These are phyloP conservation scores for Exserohilum rostratum DNA, from an alignment of 2,329 filamentous ascomycete genomes.

Conservation along the genomic window DNA sequence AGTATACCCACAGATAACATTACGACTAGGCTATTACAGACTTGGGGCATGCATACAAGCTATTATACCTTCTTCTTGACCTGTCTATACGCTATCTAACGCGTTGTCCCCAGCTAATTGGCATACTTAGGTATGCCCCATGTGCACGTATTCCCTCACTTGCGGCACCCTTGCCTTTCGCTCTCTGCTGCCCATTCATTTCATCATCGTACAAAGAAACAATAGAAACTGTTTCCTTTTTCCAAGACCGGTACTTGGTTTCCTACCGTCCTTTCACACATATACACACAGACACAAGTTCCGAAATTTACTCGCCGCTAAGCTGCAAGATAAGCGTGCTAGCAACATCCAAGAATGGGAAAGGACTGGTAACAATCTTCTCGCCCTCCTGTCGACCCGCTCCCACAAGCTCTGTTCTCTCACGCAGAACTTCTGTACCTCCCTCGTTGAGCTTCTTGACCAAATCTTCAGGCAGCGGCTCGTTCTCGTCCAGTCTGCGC, in stretches of 20 bases:
- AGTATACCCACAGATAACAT: too few species aligned
- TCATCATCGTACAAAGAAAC: too few species aligned
- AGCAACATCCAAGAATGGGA: conserved; percentile 93
- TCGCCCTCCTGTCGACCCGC: conserved; percentile 69
- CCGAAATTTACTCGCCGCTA: conserved; percentile 38
- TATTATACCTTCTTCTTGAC: background rate
- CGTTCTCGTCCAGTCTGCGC: conserved; percentile 41
- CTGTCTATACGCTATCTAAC: too few species aligned
- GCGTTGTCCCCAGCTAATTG: too few species aligned
- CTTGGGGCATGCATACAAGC: background rate
- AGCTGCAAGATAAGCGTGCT: conserved; percentile 91
- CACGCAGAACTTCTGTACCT: conserved; percentile 45
- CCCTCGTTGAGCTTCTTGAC: conserved; percentile 37
- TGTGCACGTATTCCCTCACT: too few species aligned
- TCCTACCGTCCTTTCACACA: background rate
- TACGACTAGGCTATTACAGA: too few species aligned
- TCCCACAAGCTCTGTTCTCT: conserved; percentile 51
- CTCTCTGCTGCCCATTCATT: too few species aligned
- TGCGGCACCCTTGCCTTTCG: too few species aligned
- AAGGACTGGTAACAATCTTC: conserved; percentile 93
- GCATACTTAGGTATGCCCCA: too few species aligned
- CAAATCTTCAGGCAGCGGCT: conserved; percentile 39
- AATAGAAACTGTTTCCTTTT: too few species aligned
- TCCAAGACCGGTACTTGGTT: background rate
- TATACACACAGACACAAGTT: background rate